Evolutionary conservation across 805 yeast species (phyloP).

Genomic region (Debaryomyces castellii): DNA sequence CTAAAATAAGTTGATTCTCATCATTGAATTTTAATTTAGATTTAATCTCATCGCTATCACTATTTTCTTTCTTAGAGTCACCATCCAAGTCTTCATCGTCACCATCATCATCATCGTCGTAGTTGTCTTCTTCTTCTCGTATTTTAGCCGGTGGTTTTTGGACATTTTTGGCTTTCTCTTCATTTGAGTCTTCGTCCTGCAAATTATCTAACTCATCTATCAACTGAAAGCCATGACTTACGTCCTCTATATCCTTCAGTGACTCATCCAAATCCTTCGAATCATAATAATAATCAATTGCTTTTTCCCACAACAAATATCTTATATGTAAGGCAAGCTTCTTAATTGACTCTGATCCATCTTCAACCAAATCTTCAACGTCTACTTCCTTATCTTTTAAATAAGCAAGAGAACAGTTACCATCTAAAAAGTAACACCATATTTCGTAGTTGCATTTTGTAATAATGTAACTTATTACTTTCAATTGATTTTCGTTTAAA

Average conservation of each 20-base stretch:
- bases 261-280: slow-evolving; percentile 21
- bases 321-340: slow-evolving; percentile 60
- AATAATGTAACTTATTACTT: slow-evolving; percentile 28
- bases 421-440: slow-evolving; percentile 40
- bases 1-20: slow-evolving; percentile 29
- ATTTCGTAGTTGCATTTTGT: slow-evolving; percentile 27
- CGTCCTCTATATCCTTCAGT: slow-evolving; percentile 26
- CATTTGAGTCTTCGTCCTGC: slow-evolving; percentile 17
- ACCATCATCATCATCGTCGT: slow-evolving; percentile 30
- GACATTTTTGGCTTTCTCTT: slow-evolving; percentile 1
- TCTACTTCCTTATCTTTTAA: slow-evolving; percentile 32
- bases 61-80: slow-evolving; percentile 6
- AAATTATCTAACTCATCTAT: slow-evolving; percentile 31
- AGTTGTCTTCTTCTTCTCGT: slow-evolving; percentile 40
- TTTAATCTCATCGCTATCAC: slow-evolving; percentile 2
- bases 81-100: slow-evolving; percentile 12
- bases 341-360: slow-evolving; percentile 32
- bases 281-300: slow-evolving; percentile 47
- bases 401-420: slow-evolving; percentile 29
- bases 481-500: slow-evolving; percentile 34
- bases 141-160: slow-evolving; percentile 9
- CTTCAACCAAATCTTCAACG: slow-evolving; percentile 43
- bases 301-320: slow-evolving; percentile 72
- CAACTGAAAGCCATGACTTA: slow-evolving; percentile 33
- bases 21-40: slow-evolving; percentile 20